These are phyloP conservation scores for Aureobasidium lini DNA, from an alignment of 2,329 filamentous ascomycete genomes.

Conservation along the genomic window DNA sequence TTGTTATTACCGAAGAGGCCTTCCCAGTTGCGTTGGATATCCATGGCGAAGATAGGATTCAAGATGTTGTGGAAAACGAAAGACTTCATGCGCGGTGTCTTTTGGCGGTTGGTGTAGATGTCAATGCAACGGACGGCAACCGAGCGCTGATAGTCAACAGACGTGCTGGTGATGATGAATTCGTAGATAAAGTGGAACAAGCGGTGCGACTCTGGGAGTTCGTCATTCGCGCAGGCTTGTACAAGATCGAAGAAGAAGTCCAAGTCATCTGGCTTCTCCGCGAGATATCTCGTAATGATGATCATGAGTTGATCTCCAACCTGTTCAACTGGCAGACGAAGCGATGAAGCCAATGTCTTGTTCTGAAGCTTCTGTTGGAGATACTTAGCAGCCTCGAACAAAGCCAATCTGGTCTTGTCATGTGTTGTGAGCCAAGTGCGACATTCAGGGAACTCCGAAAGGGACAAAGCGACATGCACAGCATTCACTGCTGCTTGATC, in stretches of 20 bases:
- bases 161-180: constrained; percentile 74
- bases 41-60: constrained; percentile 94
- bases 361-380: constrained; percentile 66
- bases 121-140: constrained; percentile 82
- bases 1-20: constrained; percentile 43
- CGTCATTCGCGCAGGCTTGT: constrained; percentile 73
- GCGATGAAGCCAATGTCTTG: constrained; percentile 59
- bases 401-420: constrained; percentile 49
- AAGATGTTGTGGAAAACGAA: constrained; percentile 88
- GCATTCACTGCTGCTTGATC: constrained; percentile 79
- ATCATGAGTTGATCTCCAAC: constrained; percentile 80
- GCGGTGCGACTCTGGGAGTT: constrained; percentile 68
- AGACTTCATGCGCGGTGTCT: constrained; percentile 82
- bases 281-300: constrained; percentile 74
- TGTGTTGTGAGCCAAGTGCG: constrained; percentile 58
- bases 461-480: constrained; percentile 74
- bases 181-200: constrained; percentile 79
- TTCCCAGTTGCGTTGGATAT: constrained; percentile 78
- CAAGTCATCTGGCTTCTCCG: constrained; percentile 53
- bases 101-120: constrained; percentile 69
- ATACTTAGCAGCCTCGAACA: constrained; percentile 63
- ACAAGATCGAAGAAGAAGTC: constrained; percentile 81
- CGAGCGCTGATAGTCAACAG: constrained; percentile 76
- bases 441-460: constrained; percentile 59
- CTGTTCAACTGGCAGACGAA: constrained; percentile 82